phyloP scores from a whole-genome alignment of 2,329 filamentous ascomycete species.

The Apiospora aurea region DNA sequence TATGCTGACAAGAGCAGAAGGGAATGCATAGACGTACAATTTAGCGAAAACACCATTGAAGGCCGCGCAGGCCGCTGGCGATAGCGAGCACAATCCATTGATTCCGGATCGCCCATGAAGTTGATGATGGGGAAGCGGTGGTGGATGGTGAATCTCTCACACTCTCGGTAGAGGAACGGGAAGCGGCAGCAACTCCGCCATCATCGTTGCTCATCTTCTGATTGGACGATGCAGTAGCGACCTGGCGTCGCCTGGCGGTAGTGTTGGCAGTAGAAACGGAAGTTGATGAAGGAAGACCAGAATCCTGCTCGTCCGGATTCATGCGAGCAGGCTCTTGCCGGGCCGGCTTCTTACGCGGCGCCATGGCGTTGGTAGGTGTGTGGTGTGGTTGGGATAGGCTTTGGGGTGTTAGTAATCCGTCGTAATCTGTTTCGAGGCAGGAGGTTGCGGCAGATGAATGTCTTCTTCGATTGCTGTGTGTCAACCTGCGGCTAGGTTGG shows the following conservation, averaged over 20 bases:
- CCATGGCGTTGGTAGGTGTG: not conserved
- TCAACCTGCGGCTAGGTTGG: not conserved
- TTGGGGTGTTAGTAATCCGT: not conserved
- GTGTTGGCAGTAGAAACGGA: not conserved
- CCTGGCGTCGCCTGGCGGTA: slow-evolving; percentile 3
- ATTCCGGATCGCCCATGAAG: slow-evolving; percentile 41
- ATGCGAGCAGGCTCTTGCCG: not conserved
- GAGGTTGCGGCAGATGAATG: not conserved
- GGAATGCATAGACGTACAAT: slow-evolving; percentile 61
- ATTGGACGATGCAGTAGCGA: not conserved
- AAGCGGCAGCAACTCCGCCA: not conserved
- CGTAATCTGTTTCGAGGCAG: not conserved
- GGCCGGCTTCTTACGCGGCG: slow-evolving; percentile 14
- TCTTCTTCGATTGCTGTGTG: not conserved
- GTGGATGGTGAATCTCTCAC: not conserved
- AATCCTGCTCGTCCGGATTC: not conserved
- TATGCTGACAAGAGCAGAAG: not conserved
- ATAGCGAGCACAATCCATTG: slow-evolving; percentile 75
- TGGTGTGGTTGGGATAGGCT: slow-evolving; percentile 10
- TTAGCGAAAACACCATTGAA: slow-evolving; percentile 87
- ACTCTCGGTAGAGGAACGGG: not conserved
- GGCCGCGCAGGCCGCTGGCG: slow-evolving; percentile 79
- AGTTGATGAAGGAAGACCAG: not conserved
- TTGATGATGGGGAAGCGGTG: slow-evolving; percentile 25
- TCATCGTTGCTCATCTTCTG: slow-evolving; percentile 7